These are phyloP conservation scores for Botrytis aclada DNA, from an alignment of 2,329 filamentous ascomycete species.

Conservation along the genomic window DNA sequence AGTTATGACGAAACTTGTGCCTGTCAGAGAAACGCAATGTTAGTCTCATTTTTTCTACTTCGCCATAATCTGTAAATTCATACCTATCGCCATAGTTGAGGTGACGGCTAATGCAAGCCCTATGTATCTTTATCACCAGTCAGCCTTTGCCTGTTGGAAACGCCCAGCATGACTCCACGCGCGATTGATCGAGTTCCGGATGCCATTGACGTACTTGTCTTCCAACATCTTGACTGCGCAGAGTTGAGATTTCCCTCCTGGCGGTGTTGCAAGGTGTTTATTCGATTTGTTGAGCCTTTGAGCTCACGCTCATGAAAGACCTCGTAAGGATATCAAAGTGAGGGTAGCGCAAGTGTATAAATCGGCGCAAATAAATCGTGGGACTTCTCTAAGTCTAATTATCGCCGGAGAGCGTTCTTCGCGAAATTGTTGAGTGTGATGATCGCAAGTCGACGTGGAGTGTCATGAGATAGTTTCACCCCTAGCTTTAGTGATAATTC, in stretches of 20 bases:
- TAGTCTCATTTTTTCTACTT: background rate
- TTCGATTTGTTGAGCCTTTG: constrained; percentile 22
- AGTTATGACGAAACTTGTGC: constrained; percentile 96
- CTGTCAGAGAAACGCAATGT: constrained; percentile 45
- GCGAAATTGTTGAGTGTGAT: constrained; percentile 21
- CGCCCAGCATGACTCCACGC: background rate
- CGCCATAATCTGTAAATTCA: constrained; percentile 31
- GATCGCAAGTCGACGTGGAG: constrained; percentile 25
- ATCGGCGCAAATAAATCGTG: constrained; percentile 19
- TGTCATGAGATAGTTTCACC: constrained; percentile 29
- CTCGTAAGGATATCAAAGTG: constrained; percentile 3
- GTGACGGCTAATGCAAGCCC: constrained; percentile 72
- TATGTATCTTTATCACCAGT: constrained; percentile 58
- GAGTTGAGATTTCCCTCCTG: constrained; percentile 25
- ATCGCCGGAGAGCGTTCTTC: background rate
- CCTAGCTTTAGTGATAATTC: constrained; percentile 21
- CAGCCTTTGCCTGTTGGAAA: constrained; percentile 26
- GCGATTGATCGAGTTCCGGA: background rate
- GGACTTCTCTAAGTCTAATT: background rate
- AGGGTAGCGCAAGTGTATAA: constrained; percentile 1
- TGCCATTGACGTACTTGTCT: constrained; percentile 43
- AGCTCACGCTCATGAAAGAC: constrained; percentile 23
- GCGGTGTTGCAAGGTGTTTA: constrained; percentile 27
- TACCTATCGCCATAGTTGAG: constrained; percentile 75
- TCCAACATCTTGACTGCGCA: constrained; percentile 41